phyloP scores from a whole-genome alignment of 1,139 yeast genomes.

The Yamadazyma trypodendri region DNA sequence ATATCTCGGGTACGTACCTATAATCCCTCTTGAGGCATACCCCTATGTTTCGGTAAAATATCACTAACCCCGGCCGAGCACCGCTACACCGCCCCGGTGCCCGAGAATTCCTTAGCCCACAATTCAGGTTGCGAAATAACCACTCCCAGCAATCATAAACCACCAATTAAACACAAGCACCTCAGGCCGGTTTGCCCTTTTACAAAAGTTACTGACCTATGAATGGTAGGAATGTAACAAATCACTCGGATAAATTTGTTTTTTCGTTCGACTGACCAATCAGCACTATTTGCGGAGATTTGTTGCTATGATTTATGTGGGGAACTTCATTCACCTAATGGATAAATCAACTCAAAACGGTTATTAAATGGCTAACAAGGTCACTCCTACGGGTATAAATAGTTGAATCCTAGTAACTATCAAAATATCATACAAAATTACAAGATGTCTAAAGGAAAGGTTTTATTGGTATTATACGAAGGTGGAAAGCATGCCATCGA shows the following conservation, averaged over 20 bases:
- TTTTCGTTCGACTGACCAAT: not conserved
- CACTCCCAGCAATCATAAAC: too few relatives aligned
- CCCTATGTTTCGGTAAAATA: too few relatives aligned
- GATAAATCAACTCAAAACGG: not conserved
- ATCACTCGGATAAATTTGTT: not conserved
- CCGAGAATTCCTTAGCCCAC: too few relatives aligned
- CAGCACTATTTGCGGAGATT: not conserved
- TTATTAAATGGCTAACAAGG: conserved; percentile 1
- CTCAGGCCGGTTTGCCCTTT: too few relatives aligned
- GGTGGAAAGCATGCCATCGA: conserved; percentile 60
- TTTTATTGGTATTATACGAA: conserved; percentile 55
- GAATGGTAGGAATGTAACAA: not conserved
- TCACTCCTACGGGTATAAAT: not conserved
- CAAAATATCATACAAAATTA: not conserved
- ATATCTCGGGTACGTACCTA: too few relatives aligned
- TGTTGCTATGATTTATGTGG: not conserved
- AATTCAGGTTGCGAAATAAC: too few relatives aligned
- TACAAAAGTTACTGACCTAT: too few relatives aligned
- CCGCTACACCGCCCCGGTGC: too few relatives aligned
- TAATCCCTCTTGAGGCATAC: too few relatives aligned
- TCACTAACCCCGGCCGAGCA: too few relatives aligned
- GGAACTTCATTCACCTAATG: not conserved
- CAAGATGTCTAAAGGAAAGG: conserved; percentile 31
- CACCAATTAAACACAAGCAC: too few relatives aligned
- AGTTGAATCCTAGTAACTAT: too few relatives aligned